A percentile compares a stretch with the other conserved stretches of the same genome.
These are phyloP conservation scores for Agaricus blazei DNA, from an alignment of 768 basidiomycete genomes.

Conservation along the genomic window DNA sequence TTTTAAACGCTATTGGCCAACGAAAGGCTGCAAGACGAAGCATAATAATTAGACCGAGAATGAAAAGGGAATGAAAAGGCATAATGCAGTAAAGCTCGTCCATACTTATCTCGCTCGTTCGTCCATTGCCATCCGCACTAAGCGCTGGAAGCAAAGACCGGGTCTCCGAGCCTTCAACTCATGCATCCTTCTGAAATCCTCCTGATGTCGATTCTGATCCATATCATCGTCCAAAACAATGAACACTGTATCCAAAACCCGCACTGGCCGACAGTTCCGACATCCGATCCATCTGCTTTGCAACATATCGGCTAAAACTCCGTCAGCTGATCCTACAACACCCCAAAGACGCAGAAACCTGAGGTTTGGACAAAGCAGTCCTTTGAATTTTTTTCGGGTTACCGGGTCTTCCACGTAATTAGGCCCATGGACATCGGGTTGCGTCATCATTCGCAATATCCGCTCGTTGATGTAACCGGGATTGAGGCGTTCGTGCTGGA, in stretches of 20 bases:
- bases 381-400: neutral
- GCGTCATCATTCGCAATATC: conserved; percentile 17
- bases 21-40: neutral
- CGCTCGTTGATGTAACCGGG: conserved; percentile 6
- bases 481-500: conserved; percentile 9
- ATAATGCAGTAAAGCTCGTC: neutral
- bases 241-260: conserved; percentile 14
- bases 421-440: conserved; percentile 19
- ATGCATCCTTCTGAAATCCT: conserved; percentile 9
- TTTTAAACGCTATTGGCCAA: neutral
- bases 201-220: conserved; percentile 12
- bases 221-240: conserved; percentile 13
- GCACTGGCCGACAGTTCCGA: conserved; percentile 7
- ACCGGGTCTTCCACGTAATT: conserved; percentile 2
- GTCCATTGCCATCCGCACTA: conserved; percentile 6
- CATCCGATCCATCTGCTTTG: conserved; percentile 19
- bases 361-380: conserved; percentile 17
- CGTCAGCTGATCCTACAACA: conserved; percentile 20
- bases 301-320: conserved; percentile 24
- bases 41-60: neutral
- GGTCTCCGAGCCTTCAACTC: conserved; percentile 3
- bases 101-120: neutral
- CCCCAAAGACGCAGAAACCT: conserved; percentile 20
- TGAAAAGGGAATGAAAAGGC: neutral
- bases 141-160: conserved; percentile 6